These are phyloP conservation scores for Scutellaria minor DNA, from an alignment of 257 asterid species.

Conservation along the genomic window DNA sequence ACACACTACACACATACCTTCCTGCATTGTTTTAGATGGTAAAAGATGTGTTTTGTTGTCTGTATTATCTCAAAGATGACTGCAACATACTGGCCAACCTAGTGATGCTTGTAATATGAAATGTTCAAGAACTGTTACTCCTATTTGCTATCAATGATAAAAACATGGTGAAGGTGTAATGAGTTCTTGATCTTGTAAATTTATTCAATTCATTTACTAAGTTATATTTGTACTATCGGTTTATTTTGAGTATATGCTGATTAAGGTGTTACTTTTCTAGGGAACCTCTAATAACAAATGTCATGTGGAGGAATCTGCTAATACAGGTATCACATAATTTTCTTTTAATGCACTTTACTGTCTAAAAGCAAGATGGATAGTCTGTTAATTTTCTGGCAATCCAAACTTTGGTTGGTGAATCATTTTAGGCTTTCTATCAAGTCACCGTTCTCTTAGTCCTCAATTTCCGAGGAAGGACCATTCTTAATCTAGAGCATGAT, in stretches of 20 bases:
- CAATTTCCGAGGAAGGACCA: conserved; percentile 70
- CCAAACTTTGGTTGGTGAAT: conserved; percentile 31
- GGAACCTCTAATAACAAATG: conserved; percentile 95
- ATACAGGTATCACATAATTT: conserved; percentile 64
- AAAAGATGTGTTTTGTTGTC: conserved; percentile 2
- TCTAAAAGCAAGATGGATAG: background rate
- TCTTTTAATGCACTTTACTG: background rate
- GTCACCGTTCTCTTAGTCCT: conserved; percentile 83
- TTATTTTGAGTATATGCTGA: conserved; percentile 28
- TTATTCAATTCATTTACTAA: background rate
- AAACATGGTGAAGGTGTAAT: background rate
- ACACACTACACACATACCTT: background rate
- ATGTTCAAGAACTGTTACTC: background rate
- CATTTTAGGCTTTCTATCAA: conserved; percentile 84
- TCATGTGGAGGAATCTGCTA: conserved; percentile 96
- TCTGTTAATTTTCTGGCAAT: conserved; percentile 18
- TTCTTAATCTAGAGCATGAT: conserved; percentile 63
- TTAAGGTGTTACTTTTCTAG: conserved; percentile 43
- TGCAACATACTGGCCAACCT: background rate
- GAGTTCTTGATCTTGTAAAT: conserved; percentile 8
- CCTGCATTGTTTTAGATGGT: background rate
- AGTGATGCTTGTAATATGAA: conserved; percentile 18
- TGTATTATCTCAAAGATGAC: background rate
- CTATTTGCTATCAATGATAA: background rate
- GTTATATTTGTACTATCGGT: conserved; percentile 20